Conservation (phyloP, 176 grass and related monocot species). For the Carex cristatella region DNA sequence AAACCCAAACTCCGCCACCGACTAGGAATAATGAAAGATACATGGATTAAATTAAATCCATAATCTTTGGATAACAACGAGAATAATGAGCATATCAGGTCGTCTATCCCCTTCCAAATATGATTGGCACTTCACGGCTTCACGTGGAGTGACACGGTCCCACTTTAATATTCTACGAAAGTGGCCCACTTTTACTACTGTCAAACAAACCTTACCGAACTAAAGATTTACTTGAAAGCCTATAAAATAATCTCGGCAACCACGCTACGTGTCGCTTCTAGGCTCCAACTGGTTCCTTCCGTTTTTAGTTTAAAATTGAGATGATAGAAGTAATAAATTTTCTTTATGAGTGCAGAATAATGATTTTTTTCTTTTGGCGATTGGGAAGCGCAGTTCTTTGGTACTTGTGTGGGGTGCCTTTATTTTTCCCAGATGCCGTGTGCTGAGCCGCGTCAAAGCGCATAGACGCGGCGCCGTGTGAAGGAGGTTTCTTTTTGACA, state of each 20-base stretch:
- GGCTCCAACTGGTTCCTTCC: background rate
- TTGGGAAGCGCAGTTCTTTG: conserved; percentile 14
- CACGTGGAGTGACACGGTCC: background rate
- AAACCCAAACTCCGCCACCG: background rate
- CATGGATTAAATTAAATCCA: background rate
- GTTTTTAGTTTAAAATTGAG: background rate
- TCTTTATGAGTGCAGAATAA: background rate
- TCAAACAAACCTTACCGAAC: background rate
- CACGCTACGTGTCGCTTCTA: background rate
- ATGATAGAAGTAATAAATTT: background rate
- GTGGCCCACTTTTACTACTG: background rate
- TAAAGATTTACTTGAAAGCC: background rate
- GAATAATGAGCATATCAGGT: background rate
- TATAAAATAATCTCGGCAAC: background rate
- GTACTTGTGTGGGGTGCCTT: background rate
- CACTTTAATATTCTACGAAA: background rate
- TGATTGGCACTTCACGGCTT: background rate
- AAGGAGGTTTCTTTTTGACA: background rate
- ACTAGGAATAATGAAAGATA: background rate
- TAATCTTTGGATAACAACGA: conserved; percentile 9
- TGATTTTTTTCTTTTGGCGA: background rate
- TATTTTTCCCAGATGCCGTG: background rate
- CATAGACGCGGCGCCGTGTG: conserved; percentile 28
- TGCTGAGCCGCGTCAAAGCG: conserved; percentile 15
- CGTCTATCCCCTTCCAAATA: background rate